Evolutionary conservation across 352 stramenopile genomes (phyloP).

Genomic region (Globisporangium carolinianum): DNA sequence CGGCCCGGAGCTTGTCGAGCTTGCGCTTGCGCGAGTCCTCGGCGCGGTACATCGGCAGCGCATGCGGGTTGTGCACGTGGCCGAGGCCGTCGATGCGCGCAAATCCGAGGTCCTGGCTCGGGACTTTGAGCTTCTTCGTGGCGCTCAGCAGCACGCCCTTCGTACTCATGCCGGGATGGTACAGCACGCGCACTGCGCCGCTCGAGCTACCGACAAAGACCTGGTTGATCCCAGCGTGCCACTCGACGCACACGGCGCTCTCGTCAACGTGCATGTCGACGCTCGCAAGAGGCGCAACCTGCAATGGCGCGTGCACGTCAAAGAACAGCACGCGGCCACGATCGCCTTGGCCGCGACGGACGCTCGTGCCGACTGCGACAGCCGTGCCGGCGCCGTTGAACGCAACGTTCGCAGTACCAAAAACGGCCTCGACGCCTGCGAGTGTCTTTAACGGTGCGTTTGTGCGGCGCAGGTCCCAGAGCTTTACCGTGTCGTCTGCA

Average conservation of each 20-base stretch:
- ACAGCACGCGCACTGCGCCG: conserved; percentile 58
- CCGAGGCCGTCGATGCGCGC: conserved; percentile 67
- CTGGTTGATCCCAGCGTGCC: conserved; percentile 80
- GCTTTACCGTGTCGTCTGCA: conserved; percentile 71
- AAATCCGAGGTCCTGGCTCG: conserved; percentile 34
- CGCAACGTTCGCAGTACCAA: conserved; percentile 71
- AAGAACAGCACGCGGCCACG: conserved; percentile 61
- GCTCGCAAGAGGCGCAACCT: conserved; percentile 41
- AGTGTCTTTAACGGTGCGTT: conserved; percentile 59
- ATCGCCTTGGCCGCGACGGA: conserved; percentile 54
- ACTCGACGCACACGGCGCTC: conserved; percentile 79
- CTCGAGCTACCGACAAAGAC: conserved; percentile 70
- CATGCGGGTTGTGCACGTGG: conserved; percentile 68
- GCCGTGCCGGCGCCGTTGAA: conserved; percentile 74
- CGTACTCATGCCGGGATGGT: conserved; percentile 58
- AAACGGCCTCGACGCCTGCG: conserved; percentile 50
- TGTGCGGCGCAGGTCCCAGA: conserved; percentile 75
- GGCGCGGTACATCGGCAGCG: conserved; percentile 78
- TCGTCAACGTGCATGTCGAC: conserved; percentile 76
- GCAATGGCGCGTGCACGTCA: conserved; percentile 56
- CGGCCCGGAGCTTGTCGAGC: conserved; percentile 53
- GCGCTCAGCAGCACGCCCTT: conserved; percentile 78
- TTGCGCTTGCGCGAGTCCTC: conserved; percentile 64
- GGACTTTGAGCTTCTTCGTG: conserved; percentile 71
- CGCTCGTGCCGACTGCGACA: conserved; percentile 57